These are phyloP conservation scores for Xylaria sp. DNA, from an alignment of 495 filamentous ascomycete species.

Conservation along the genomic window DNA sequence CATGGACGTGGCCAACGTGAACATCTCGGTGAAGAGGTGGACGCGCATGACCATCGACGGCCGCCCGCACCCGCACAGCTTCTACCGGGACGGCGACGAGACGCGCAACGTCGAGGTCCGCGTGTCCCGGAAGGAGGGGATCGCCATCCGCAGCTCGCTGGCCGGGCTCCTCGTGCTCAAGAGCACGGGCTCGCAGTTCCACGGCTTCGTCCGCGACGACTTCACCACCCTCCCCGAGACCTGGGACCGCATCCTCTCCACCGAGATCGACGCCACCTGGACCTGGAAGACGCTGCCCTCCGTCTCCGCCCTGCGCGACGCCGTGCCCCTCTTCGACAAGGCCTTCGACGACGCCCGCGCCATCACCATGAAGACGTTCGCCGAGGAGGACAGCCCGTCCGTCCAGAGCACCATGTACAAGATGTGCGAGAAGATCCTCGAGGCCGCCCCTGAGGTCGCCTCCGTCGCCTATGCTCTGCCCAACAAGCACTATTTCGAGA, in stretches of 20 bases:
- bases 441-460: slow-evolving; percentile 71
- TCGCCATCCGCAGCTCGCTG: slow-evolving; percentile 75
- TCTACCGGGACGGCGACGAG: slow-evolving; percentile 88
- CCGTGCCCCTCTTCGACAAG: slow-evolving; percentile 72
- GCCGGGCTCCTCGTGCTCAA: slow-evolving; percentile 87
- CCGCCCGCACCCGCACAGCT: slow-evolving; percentile 94
- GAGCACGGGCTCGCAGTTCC: slow-evolving; percentile 96
- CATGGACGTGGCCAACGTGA: slow-evolving; percentile 82
- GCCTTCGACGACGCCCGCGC: slow-evolving; percentile 77
- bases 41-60: slow-evolving; percentile 87
- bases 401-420: slow-evolving; percentile 99
- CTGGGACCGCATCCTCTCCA: slow-evolving; percentile 93
- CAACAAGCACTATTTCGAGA: slow-evolving; percentile 99
- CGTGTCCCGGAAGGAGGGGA: slow-evolving; percentile 61
- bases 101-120: slow-evolving; percentile 75
- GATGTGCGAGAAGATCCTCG: slow-evolving; percentile 91
- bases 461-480: slow-evolving; percentile 83
- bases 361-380: slow-evolving; percentile 91
- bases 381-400: slow-evolving; percentile 87
- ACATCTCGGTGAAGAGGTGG: slow-evolving; percentile 87
- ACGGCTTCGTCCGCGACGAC: slow-evolving; percentile 90
- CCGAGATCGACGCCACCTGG: slow-evolving; percentile 87
- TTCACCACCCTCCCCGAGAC: slow-evolving; percentile 90
- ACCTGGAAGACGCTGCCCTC: slow-evolving; percentile 74
- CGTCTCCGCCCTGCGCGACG: slow-evolving; percentile 71